These are phyloP conservation scores for Medakamo hakoo DNA, from an alignment of 139 green algal species.

Conservation along the genomic window DNA sequence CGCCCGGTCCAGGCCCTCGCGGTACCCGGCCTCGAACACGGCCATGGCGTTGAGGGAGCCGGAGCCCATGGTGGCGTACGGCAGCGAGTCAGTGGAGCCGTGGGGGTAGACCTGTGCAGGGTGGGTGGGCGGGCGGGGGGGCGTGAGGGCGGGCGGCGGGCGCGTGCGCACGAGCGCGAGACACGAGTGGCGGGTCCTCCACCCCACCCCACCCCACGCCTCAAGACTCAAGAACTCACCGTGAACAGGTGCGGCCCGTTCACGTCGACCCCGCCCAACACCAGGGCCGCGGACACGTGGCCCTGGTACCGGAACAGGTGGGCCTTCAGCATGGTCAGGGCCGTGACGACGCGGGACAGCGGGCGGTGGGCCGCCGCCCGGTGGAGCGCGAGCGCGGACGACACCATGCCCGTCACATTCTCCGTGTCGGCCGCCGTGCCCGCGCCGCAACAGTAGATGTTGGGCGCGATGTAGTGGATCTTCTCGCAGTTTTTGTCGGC, in stretches of 20 bases:
- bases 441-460: conserved; percentile 97
- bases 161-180: not conserved
- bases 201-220: not conserved
- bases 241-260: conserved; percentile 92
- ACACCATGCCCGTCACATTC: conserved; percentile 93
- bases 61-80: conserved; percentile 93
- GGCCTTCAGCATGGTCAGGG: conserved; percentile 89
- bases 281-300: conserved; percentile 82
- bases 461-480: conserved; percentile 95
- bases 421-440: conserved; percentile 95
- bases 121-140: not conserved
- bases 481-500: conserved; percentile 99
- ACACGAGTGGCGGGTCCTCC: not conserved
- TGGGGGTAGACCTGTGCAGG: conserved; percentile 87
- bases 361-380: conserved; percentile 62
- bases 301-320: conserved; percentile 98
- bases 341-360: conserved; percentile 65
- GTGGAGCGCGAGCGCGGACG: conserved; percentile 78
- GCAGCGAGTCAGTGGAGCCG: conserved; percentile 89
- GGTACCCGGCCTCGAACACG: conserved; percentile 90
- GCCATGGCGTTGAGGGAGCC: conserved; percentile 91
- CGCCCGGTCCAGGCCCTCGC: conserved; percentile 78
- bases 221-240: conserved; percentile 21
- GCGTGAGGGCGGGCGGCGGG: no score
- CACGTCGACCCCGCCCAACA: conserved; percentile 87